These are phyloP conservation scores for Coniella lustricola DNA, from an alignment of 2,329 filamentous ascomycete species.

Conservation along the genomic window DNA sequence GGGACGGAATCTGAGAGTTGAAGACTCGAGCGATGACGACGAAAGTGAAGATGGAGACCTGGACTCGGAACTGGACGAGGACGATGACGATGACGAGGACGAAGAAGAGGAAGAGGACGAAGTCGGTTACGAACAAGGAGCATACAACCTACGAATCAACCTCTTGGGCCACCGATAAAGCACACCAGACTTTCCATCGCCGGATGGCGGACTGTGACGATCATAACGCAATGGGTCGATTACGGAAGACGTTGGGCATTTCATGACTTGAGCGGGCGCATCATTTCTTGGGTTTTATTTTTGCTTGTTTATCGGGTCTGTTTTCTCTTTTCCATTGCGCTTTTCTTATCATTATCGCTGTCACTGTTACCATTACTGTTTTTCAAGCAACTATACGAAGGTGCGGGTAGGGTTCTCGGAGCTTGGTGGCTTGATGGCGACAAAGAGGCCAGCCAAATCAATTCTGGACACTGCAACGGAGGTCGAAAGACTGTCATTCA, in stretches of 20 bases:
- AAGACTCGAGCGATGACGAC: slow-evolving; percentile 28
- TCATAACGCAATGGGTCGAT: too few species aligned
- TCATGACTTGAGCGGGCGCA: background rate
- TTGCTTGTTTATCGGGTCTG: background rate
- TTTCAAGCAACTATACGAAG: too few species aligned
- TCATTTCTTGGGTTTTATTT: background rate
- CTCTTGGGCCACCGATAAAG: slow-evolving; percentile 40
- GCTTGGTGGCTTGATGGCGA: too few species aligned
- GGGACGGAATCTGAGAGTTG: slow-evolving; percentile 4
- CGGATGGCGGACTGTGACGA: too few species aligned
- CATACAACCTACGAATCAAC: slow-evolving; percentile 44
- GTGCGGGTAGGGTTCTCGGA: too few species aligned
- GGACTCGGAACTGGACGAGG: slow-evolving; percentile 23
- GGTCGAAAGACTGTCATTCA: background rate
- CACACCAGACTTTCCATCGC: too few species aligned
- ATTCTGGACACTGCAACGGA: background rate
- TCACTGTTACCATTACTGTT: background rate
- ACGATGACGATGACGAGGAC: slow-evolving; percentile 41
- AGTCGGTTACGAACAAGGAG: slow-evolving; percentile 46
- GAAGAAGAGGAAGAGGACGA: slow-evolving; percentile 28
- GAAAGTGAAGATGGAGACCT: slow-evolving; percentile 39
- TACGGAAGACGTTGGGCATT: too few species aligned
- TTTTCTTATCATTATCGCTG: background rate
- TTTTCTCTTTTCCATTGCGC: background rate
- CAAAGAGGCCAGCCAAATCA: background rate